Conservation (phyloP, 371 early-diverging fungal species). For the Mucor lusitanicus region DNA sequence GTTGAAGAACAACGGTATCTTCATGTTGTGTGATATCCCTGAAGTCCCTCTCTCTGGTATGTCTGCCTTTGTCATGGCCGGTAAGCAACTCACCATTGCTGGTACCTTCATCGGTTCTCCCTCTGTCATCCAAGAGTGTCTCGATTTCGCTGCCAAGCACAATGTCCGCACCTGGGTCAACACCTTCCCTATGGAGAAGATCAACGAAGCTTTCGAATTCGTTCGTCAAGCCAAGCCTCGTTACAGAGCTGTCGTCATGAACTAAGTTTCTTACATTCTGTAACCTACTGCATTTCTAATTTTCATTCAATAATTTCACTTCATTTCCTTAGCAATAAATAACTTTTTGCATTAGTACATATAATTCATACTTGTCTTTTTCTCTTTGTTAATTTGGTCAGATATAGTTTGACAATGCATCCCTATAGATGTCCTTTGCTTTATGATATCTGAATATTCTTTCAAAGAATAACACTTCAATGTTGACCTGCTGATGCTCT, state of each 20-base stretch:
- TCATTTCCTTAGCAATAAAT: conserved; percentile 1
- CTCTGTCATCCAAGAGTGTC: conserved; percentile 54
- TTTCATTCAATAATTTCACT: neutral
- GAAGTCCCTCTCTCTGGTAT: conserved; percentile 53
- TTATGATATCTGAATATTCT: no score
- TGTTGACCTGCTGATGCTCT: no score
- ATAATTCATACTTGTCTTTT: neutral
- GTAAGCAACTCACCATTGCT: conserved; percentile 53
- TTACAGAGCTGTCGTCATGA: conserved; percentile 36
- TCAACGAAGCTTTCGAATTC: conserved; percentile 35
- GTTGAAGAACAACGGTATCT: conserved; percentile 38
- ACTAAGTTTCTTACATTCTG: conserved; percentile 14
- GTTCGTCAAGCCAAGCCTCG: conserved; percentile 35
- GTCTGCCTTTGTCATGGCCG: conserved; percentile 30
- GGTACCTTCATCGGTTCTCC: conserved; percentile 73
- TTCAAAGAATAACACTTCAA: no score
- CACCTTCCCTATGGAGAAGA: conserved; percentile 54
- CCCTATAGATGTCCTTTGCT: neutral
- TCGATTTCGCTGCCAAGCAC: conserved; percentile 68
- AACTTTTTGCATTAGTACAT: neutral
- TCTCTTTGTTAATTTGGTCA: neutral
- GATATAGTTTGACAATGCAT: neutral
- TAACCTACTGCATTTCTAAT: neutral
- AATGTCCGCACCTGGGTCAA: conserved; percentile 69
- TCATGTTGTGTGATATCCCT: conserved; percentile 66